phyloP scores from a whole-genome alignment of 1,284 basidiomycete species.

The Moesziomyces antarcticus region DNA sequence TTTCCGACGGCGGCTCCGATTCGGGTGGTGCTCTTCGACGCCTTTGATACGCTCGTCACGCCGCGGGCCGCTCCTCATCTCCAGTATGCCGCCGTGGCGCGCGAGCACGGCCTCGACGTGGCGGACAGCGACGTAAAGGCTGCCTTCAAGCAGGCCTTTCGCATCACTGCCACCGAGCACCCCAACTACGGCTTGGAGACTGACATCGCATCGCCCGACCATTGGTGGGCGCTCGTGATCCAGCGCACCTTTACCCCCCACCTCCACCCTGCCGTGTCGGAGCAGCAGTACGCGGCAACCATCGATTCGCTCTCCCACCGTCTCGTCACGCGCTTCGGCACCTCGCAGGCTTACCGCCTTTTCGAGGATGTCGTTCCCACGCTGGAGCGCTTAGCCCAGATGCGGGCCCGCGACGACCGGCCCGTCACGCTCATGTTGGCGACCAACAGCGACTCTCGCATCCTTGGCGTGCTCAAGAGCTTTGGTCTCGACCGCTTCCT shows the following conservation, averaged over 20 bases:
- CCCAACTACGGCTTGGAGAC: conserved; percentile 49
- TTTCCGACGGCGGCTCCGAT: conserved; percentile 21
- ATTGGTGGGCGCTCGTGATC: conserved; percentile 54
- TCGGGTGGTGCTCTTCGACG: conserved; percentile 49
- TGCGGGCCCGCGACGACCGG: neutral
- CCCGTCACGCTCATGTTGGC: conserved; percentile 30
- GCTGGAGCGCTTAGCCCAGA: conserved; percentile 7
- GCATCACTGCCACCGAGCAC: conserved; percentile 21
- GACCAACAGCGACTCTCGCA: conserved; percentile 51
- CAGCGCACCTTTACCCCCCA: conserved; percentile 34
- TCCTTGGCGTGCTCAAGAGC: conserved; percentile 37
- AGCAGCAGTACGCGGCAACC: conserved; percentile 6
- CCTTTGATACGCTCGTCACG: conserved; percentile 53
- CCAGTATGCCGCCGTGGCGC: conserved; percentile 43
- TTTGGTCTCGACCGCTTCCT: conserved; percentile 38
- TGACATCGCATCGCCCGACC: conserved; percentile 37
- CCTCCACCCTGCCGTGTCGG: conserved; percentile 7
- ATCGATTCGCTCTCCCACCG: conserved; percentile 14
- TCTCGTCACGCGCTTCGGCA: conserved; percentile 45
- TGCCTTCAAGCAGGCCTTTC: conserved; percentile 49
- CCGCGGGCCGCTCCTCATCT: conserved; percentile 43
- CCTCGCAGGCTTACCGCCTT: conserved; percentile 36
- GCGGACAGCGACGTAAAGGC: conserved; percentile 23
- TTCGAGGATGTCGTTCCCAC: conserved; percentile 47
- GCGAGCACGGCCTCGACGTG: conserved; percentile 22